These are phyloP conservation scores for Lodderomyces margitis DNA, from an alignment of 1,139 yeast species.

Conservation along the genomic window DNA sequence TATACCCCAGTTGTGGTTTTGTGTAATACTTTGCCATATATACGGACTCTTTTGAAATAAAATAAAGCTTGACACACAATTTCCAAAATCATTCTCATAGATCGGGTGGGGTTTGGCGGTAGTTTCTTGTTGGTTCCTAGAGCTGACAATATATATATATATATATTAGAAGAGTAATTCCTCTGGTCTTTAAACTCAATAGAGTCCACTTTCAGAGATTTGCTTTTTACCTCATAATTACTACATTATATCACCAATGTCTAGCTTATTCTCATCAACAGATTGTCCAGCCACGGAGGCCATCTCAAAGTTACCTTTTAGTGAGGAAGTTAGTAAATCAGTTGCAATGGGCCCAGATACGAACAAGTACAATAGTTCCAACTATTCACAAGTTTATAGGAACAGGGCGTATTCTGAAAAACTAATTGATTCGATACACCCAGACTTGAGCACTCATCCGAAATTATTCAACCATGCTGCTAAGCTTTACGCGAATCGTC, in stretches of 20 bases:
- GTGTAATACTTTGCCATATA: no score
- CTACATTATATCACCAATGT: no score
- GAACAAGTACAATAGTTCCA: constrained; percentile 8
- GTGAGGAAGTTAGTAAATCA: constrained; percentile 8
- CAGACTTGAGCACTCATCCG: constrained; percentile 28
- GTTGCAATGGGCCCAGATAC: constrained; percentile 6
- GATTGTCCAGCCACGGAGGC: constrained; percentile 13
- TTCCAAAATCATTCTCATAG: no score
- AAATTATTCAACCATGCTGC: constrained; percentile 28
- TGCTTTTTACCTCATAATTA: no score
- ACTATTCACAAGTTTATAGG: constrained; percentile 15
- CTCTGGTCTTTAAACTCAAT: no score
- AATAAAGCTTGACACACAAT: no score
- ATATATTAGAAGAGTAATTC: no score
- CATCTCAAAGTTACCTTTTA: constrained; percentile 17
- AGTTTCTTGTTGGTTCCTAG: no score
- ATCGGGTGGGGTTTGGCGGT: no score
- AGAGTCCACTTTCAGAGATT: no score
- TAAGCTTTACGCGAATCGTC: constrained; percentile 18
- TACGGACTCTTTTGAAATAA: no score
- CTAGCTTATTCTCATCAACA: constrained; percentile 10
- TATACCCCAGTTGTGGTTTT: background rate
- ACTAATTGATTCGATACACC: constrained; percentile 17
- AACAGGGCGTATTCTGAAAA: constrained; percentile 13
- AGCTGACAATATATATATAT: no score